Conservation (phyloP, 208 protist genomes). For the Acanthamoeba triangularis region DNA sequence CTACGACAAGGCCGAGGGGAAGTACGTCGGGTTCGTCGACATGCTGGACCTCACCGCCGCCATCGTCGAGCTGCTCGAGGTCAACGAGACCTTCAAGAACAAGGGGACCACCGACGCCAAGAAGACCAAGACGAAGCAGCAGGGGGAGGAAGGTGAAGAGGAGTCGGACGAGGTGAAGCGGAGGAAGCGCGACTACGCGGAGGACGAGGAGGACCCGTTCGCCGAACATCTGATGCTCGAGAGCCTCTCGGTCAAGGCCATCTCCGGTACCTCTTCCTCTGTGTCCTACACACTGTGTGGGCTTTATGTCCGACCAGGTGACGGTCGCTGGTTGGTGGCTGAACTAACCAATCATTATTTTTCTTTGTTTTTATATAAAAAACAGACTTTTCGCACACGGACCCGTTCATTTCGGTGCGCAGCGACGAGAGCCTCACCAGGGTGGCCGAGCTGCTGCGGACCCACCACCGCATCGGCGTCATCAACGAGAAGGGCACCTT, state of each 20-base stretch:
- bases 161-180: not conserved
- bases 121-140: not conserved
- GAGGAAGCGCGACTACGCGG: constrained; percentile 2
- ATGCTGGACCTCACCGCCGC: constrained; percentile 46
- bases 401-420: constrained; percentile 23
- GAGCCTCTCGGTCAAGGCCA: constrained; percentile 41
- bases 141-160: not conserved
- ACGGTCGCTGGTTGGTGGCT: not conserved
- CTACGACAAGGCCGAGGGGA: not conserved
- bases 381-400: constrained; percentile 56
- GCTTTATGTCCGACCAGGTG: not conserved
- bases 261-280: not conserved
- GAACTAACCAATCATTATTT: not conserved
- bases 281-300: not conserved
- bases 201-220: constrained; percentile 44
- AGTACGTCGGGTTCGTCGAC: constrained; percentile 36
- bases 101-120: not conserved
- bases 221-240: constrained; percentile 52
- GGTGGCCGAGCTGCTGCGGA: constrained; percentile 17
- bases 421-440: not conserved
- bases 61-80: constrained; percentile 26
- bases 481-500: constrained; percentile 43
- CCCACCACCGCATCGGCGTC: constrained; percentile 17
- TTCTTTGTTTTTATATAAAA: too few relatives aligned
- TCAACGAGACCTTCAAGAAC: constrained; percentile 52